These are phyloP conservation scores for Tulasnella calospora DNA, from an alignment of 768 basidiomycete species.

Conservation along the genomic window DNA sequence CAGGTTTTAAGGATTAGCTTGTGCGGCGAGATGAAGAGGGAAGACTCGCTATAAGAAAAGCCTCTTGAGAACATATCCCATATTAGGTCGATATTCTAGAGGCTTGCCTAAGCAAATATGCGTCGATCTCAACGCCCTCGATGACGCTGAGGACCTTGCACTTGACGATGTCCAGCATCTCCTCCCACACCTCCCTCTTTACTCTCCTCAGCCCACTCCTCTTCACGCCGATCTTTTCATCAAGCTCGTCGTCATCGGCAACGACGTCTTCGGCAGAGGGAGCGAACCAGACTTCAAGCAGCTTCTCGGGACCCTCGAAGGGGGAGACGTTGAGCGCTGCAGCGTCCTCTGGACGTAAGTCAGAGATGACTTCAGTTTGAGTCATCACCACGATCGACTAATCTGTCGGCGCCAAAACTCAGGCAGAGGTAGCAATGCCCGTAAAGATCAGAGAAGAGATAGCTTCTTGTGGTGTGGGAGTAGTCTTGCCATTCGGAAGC, in stretches of 20 bases:
- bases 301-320: constrained; percentile 92
- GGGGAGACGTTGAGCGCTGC: constrained; percentile 37
- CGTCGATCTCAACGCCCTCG: constrained; percentile 84
- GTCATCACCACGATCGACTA: neutral
- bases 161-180: constrained; percentile 93
- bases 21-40: constrained; percentile 90
- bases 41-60: constrained; percentile 72
- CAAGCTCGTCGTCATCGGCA: constrained; percentile 34
- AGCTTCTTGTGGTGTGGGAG: neutral
- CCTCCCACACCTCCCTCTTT: constrained; percentile 77
- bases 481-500: neutral
- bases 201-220: constrained; percentile 73
- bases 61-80: neutral
- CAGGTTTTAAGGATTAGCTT: constrained; percentile 98
- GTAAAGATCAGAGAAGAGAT: neutral
- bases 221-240: constrained; percentile 37
- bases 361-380: constrained; percentile 17
- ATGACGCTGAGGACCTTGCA: constrained; percentile 93
- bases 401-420: neutral
- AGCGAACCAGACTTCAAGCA: constrained; percentile 96
- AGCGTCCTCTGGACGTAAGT: neutral
- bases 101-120: constrained; percentile 87
- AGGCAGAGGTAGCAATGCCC: neutral
- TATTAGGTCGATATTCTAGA: constrained; percentile 19
- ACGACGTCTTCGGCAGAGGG: constrained; percentile 58